Conservation (phyloP, 805 yeast genomes). For the Starmerella geochares region DNA sequence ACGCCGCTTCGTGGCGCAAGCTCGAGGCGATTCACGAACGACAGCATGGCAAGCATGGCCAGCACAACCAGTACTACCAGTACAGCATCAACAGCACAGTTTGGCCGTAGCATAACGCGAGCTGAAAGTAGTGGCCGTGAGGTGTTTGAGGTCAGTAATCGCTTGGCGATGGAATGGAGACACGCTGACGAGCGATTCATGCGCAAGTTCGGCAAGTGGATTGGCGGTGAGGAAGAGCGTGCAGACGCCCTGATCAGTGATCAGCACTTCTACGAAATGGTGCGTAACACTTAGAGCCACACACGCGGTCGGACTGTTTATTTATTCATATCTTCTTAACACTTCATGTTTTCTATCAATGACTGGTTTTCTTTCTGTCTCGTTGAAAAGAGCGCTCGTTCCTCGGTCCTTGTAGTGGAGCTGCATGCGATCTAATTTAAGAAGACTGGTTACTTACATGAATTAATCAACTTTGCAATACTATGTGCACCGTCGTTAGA, state of each 20-base stretch:
- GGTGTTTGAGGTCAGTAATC: slow-evolving; percentile 22
- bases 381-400: no score
- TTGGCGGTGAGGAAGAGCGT: slow-evolving; percentile 23
- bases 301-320: no score
- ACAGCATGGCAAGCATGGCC: slow-evolving; percentile 14
- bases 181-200: slow-evolving; percentile 26
- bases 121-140: slow-evolving; percentile 22
- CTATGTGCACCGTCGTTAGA: neutral
- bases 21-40: slow-evolving; percentile 10
- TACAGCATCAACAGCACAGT: neutral
- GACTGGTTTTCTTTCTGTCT: no score
- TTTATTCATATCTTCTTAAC: no score
- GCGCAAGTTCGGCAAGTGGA: slow-evolving; percentile 29
- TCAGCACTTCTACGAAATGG: slow-evolving; percentile 26
- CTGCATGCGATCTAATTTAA: no score
- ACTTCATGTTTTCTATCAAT: no score
- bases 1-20: neutral
- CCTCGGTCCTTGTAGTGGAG: no score
- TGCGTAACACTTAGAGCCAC: slow-evolving; percentile 19
- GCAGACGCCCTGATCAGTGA: slow-evolving; percentile 19
- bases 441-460: no score
- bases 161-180: slow-evolving; percentile 22
- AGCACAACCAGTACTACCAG: slow-evolving; percentile 14
- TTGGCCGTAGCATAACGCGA: slow-evolving; percentile 21
- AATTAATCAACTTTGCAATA: no score